Conservation (phyloP, 2,329 filamentous ascomycete genomes). For the Coniochaeta prunicola region DNA sequence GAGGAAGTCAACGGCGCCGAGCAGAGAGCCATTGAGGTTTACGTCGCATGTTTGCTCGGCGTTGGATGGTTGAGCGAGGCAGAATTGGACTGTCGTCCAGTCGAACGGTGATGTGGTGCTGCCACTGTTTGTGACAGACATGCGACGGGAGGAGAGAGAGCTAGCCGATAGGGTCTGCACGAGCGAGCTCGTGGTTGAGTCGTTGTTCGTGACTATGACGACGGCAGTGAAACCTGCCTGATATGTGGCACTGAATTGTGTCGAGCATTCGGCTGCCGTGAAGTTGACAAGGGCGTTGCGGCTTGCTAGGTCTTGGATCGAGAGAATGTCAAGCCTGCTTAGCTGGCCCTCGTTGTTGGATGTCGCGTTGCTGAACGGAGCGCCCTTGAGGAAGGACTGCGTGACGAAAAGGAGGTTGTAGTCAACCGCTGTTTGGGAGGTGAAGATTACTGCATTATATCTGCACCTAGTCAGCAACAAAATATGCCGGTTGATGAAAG, state of each 20-base stretch:
- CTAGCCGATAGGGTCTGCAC: conserved; percentile 21
- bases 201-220: conserved; percentile 22
- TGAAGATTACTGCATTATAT: conserved; percentile 45
- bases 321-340: conserved; percentile 23
- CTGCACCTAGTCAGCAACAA: conserved; percentile 18
- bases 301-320: conserved; percentile 25
- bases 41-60: conserved; percentile 27
- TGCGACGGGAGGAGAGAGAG: conserved; percentile 2
- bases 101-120: conserved; percentile 7
- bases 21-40: conserved; percentile 32
- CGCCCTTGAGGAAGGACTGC: conserved; percentile 25
- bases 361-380: conserved; percentile 27
- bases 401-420: conserved; percentile 27
- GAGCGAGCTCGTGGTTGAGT: conserved; percentile 20
- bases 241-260: conserved; percentile 22
- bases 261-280: conserved; percentile 21
- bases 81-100: conserved; percentile 20
- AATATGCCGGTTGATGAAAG: neutral
- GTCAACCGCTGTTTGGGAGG: conserved; percentile 26
- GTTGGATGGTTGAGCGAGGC: conserved; percentile 20
- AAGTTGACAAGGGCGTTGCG: conserved; percentile 22
- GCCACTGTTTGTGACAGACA: conserved; percentile 8
- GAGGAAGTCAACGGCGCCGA: conserved; percentile 34
- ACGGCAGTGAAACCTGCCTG: conserved; percentile 24
- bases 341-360: conserved; percentile 26